Conservation (phyloP, 805 yeast species). For the Vanderwaltozyma tropicalis region DNA sequence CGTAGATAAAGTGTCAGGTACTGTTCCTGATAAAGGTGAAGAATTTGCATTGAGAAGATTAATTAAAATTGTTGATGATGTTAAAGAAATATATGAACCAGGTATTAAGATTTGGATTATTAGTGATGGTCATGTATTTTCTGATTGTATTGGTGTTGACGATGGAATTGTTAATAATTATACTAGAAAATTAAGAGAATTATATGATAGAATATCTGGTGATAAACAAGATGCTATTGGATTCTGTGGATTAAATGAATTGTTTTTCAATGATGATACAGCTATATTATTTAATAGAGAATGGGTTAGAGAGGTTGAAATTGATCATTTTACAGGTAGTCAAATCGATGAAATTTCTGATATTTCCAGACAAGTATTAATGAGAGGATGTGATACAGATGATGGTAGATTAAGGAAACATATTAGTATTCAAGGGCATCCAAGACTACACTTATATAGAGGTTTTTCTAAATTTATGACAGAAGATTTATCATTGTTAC, state of each 20-base stretch:
- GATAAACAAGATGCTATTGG: slow-evolving; percentile 28
- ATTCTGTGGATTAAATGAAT: slow-evolving; percentile 33
- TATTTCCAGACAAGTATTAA: slow-evolving; percentile 31
- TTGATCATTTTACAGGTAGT: slow-evolving; percentile 32
- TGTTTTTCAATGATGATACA: slow-evolving; percentile 28
- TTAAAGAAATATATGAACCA: slow-evolving; percentile 38
- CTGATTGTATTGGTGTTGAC: slow-evolving; percentile 54
- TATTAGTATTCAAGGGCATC: slow-evolving; percentile 43
- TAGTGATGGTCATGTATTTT: slow-evolving; percentile 56
- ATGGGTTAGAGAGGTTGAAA: slow-evolving; percentile 23
- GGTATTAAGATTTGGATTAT: slow-evolving; percentile 48
- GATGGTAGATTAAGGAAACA: slow-evolving; percentile 61
- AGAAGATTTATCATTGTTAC: slow-evolving; percentile 42
- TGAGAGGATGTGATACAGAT: slow-evolving; percentile 39
- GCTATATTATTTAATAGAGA: slow-evolving; percentile 18
- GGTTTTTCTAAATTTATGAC: slow-evolving; percentile 52
- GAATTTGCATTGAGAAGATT: slow-evolving; percentile 34
- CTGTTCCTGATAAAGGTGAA: slow-evolving; percentile 46
- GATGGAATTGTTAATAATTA: slow-evolving; percentile 43
- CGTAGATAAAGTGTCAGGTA: slow-evolving; percentile 38
- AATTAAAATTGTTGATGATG: slow-evolving; percentile 25
- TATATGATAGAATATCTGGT: slow-evolving; percentile 32
- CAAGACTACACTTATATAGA: slow-evolving; percentile 42
- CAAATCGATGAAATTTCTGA: slow-evolving; percentile 32
- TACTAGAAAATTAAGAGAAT: slow-evolving; percentile 34